These are phyloP conservation scores for Coniella lustricola DNA, from an alignment of 2,329 filamentous ascomycete genomes.

Conservation along the genomic window DNA sequence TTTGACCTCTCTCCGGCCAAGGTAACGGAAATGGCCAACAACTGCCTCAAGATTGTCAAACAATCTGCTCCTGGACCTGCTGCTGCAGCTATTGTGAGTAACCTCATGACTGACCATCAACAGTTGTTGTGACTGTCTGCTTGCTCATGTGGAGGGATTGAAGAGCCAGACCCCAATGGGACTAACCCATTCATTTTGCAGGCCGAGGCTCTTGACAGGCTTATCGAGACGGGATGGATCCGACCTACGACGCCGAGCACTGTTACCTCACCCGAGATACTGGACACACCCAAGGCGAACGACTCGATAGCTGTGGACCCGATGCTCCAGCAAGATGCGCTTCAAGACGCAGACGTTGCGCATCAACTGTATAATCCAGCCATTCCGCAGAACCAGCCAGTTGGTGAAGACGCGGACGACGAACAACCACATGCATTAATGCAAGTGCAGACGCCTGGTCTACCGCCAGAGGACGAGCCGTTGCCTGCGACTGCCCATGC, in stretches of 20 bases:
- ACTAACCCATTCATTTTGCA: slow-evolving; percentile 8
- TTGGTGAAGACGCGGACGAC: slow-evolving; percentile 17
- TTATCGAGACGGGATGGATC: slow-evolving; percentile 37
- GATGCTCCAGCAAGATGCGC: slow-evolving; percentile 15
- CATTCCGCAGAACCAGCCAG: slow-evolving; percentile 12
- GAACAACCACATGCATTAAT: slow-evolving; percentile 13
- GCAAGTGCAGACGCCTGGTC: slow-evolving; percentile 9
- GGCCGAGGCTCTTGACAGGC: slow-evolving; percentile 42
- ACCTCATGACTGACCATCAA: slow-evolving; percentile 1
- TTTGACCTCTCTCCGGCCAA: slow-evolving; percentile 38
- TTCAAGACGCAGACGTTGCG: slow-evolving; percentile 16
- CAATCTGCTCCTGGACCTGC: slow-evolving; percentile 45
- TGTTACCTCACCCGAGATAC: slow-evolving; percentile 9
- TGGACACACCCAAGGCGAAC: slow-evolving; percentile 8
- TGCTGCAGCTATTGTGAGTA: slow-evolving; percentile 39
- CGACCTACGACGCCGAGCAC: slow-evolving; percentile 23
- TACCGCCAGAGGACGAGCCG: slow-evolving; percentile 14
- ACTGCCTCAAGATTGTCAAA: slow-evolving; percentile 44
- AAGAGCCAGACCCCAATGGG: not conserved
- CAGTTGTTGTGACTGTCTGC: too few species aligned
- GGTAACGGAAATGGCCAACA: slow-evolving; percentile 41
- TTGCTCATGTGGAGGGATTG: too few species aligned
- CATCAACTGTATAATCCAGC: slow-evolving; percentile 15
- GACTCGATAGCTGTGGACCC: slow-evolving; percentile 13
- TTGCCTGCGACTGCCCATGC: slow-evolving; percentile 9